A percentile compares a stretch with the other conserved stretches of the same genome.
These are phyloP conservation scores for Otatea glauca DNA, from an alignment of 176 grass and related monocot species.

Conservation along the genomic window DNA sequence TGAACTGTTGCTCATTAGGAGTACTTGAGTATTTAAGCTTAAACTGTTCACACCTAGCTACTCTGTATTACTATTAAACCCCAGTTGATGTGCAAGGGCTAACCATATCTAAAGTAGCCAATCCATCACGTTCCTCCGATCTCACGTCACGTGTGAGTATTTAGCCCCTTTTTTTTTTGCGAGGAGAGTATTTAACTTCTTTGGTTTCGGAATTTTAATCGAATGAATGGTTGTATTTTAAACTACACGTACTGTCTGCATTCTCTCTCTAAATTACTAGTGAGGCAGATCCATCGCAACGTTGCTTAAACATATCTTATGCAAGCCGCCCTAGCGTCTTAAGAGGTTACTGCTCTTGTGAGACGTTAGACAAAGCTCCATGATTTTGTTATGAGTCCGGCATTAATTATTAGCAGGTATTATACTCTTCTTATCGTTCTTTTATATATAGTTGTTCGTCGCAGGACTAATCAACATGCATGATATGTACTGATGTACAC, in stretches of 20 bases:
- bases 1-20: background rate
- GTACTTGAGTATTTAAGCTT: background rate
- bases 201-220: background rate
- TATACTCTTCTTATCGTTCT: background rate
- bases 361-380: background rate
- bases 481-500: background rate
- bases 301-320: background rate
- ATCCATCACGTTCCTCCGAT: background rate
- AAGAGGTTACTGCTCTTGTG: background rate
- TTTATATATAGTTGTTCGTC: background rate
- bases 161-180: too few species aligned
- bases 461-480: background rate
- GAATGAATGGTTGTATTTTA: background rate
- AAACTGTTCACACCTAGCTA: background rate
- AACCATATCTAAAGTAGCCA: background rate
- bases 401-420: background rate
- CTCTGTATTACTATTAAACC: background rate
- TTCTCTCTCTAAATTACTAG: background rate
- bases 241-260: background rate
- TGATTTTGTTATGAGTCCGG: background rate
- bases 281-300: background rate
- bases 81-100: conserved; percentile 15
- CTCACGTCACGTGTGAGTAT: background rate
- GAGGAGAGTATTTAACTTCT: too few species aligned
- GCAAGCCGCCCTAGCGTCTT: conserved; percentile 6